Conservation (phyloP, 2,329 filamentous ascomycete genomes). For the Colletotrichum melonis region DNA sequence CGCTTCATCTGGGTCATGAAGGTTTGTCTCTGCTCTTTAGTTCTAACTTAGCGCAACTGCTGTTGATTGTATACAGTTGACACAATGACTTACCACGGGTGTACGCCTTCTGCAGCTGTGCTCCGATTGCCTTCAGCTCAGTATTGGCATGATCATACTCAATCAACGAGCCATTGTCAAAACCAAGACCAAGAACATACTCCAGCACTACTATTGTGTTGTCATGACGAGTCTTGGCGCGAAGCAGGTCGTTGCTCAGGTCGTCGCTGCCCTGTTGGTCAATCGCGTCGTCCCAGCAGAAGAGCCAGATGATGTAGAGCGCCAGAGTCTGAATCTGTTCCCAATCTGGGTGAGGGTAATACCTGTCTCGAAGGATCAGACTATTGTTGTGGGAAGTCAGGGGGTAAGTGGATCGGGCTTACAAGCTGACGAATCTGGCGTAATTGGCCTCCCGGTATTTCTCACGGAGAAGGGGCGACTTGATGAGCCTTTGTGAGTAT, state of each 20-base stretch:
- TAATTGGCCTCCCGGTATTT: constrained; percentile 26
- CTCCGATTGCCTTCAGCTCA: constrained; percentile 41
- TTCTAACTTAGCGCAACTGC: neutral
- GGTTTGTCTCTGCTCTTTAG: constrained; percentile 17
- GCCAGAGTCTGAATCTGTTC: constrained; percentile 39
- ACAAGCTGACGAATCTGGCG: constrained; percentile 30
- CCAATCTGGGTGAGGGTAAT: constrained; percentile 40
- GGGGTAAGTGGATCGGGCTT: neutral
- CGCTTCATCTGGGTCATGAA: constrained; percentile 37
- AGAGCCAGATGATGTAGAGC: constrained; percentile 43
- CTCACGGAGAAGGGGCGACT: constrained; percentile 2
- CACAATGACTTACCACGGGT: neutral
- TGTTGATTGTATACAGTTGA: no score
- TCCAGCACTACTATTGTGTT: constrained; percentile 38
- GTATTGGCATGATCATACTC: constrained; percentile 39
- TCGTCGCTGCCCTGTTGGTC: constrained; percentile 42
- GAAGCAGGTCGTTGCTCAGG: constrained; percentile 41
- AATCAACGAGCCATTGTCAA: neutral
- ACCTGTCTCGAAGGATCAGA: constrained; percentile 7
- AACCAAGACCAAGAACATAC: constrained; percentile 36
- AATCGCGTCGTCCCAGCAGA: constrained; percentile 48
- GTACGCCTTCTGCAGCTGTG: constrained; percentile 20
- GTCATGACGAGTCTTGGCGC: constrained; percentile 41
- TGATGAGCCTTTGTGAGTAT: constrained; percentile 3
- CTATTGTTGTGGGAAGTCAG: neutral